Evolutionary conservation across 2,329 filamentous ascomycete species (phyloP), one percentile per base, ranked within the genome.

Genomic region (Aspergillus udagawae): DNA sequence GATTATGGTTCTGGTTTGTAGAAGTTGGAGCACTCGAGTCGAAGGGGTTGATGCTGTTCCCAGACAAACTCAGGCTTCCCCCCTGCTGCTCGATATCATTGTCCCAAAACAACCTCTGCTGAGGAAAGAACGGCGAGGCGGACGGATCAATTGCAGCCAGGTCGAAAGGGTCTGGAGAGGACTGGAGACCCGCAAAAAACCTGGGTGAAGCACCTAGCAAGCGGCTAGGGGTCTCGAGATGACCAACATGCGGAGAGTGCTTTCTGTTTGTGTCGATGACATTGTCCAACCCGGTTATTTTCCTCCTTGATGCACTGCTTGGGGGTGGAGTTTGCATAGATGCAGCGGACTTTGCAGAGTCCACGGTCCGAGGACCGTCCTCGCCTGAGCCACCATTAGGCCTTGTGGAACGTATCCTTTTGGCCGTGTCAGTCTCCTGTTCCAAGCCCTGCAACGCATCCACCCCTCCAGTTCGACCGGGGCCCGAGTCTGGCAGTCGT

Each of bases 251-350:
- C 65, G 2, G 55, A n/a, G 64, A 66, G 32, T 58, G 38, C 51
- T 62, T 66, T 57, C 62, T 64, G 3, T 62, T 60, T 25, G 63
- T 54, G 44, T 63, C 64, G 25, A 52, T 60, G 32, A 60, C 42
- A 21, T 65, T 58, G 25, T 70, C 70, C 52, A 70, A 68, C 60
- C 70, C 70, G 17, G 66, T 74, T 62, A 73, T 68, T 59, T 76
- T 77, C 61, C 81, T 79, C 65, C 79, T 77, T 5, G 79, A 82
- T 20, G 82, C 83, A 70, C 83, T 79, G 27, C 83, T 86, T 2
- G 84, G 83, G 51, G 84, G 84, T 35, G 84, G 84, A 12, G 84
- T 86, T 70, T 86, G 83, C 76, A 86, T 85, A 14, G 75, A 77
- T 35, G 75, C 75, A 28, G 76, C 76, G 8, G 75, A 78, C 53